Base-by-base conservation (phyloP, 164 flowering plant genomes). In the Chimonanthus praecox region DNA sequence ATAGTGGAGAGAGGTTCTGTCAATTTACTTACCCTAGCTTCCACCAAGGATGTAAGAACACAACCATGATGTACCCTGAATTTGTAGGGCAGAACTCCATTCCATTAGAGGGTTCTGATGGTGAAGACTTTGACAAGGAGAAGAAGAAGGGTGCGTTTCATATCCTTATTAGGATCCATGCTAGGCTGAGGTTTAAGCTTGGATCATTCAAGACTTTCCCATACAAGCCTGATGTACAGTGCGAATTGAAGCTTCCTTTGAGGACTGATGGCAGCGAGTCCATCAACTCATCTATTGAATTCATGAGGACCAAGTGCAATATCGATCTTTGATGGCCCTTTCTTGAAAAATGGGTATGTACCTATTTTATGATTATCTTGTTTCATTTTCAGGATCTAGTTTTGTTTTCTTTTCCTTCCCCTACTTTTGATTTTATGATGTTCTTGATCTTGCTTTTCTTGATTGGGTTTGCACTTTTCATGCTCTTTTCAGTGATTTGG, bases 11-110 rank as follows among this genome's bases (percentile, higher is more conserved):
- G 77, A 73, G 88, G 58, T 84, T 93, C 47, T 77, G 49, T 2
- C 15, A 78, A n/a, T 65, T 2, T 0, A 0, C 47, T 0, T 21
- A 82, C 67, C 62, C 77, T 6, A 74, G 77, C 3, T 91, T 90
- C 71, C 90, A 88, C 63, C 94, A 89, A 69, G 94, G 89, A 0
- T 83, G 83, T 64, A 87, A 88, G 84, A 87, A 76, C 75, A 88
- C 91, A 0, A 81, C 73, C 6, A 7, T 7, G 5, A 45, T 85
- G 69, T 62, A 6, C 3, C 71, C 84, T 0, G 72, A 15, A 10
- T 84, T 89, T 61, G 4, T 21, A 0, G 90, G 97, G 2, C 82
- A 83, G 69, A 50, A 54, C 15, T 7, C 58, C 60, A 9, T 80
- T 2, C 5, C 45, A 4, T 70, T 76, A 44, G 67, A 64, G 10